phyloP scores from a whole-genome alignment of 805 yeast genomes.

The Saccharomycopsis oosterbeekiorum region DNA sequence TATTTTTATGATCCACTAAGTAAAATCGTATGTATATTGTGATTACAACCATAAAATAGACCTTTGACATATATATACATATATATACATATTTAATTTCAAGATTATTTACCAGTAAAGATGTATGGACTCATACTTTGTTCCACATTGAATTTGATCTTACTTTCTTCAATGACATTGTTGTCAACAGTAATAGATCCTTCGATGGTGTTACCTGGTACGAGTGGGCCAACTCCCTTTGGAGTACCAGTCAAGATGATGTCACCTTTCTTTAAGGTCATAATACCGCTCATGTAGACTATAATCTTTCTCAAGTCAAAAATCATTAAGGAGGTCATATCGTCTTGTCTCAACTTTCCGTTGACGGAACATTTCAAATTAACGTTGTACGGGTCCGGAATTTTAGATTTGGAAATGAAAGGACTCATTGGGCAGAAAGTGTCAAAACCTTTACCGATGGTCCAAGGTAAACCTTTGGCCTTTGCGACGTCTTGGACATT shows the following conservation, averaged over 20 bases:
- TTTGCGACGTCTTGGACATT: conserved; percentile 94
- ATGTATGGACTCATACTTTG: conserved; percentile 30
- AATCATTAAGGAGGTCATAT: conserved; percentile 72
- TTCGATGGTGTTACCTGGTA: conserved; percentile 67
- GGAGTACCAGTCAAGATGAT: conserved; percentile 94
- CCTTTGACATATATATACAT: not conserved
- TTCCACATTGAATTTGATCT: conserved; percentile 42
- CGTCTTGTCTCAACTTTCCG: conserved; percentile 61
- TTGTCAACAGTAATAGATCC: conserved; percentile 56
- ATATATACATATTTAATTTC: not conserved
- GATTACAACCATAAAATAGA: no score
- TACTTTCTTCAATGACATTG: conserved; percentile 39
- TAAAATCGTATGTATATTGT: no score
- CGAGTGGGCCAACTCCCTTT: conserved; percentile 83
- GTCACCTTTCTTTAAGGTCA: conserved; percentile 89
- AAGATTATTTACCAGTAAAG: not conserved
- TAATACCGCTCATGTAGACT: conserved; percentile 72
- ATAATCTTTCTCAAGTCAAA: conserved; percentile 78
- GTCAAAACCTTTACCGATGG: conserved; percentile 93
- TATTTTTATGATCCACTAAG: no score
- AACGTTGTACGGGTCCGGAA: conserved; percentile 69
- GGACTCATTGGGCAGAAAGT: conserved; percentile 85
- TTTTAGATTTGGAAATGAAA: conserved; percentile 52
- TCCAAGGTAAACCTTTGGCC: conserved; percentile 91
- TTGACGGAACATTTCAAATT: conserved; percentile 49